phyloP scores from a whole-genome alignment of 306 rosid genomes.

The Citrullus amarus region DNA sequence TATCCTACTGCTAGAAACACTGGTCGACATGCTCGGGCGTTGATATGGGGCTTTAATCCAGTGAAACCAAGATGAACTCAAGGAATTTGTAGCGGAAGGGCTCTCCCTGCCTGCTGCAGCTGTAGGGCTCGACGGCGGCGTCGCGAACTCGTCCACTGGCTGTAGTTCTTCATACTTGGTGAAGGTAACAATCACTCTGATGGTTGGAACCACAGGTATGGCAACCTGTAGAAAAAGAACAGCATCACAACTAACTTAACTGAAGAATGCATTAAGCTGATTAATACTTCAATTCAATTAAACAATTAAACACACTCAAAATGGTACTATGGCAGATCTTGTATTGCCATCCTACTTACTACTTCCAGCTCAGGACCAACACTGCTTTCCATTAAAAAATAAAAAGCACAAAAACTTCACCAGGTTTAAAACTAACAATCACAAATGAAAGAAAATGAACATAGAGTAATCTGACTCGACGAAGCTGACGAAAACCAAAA shows the following conservation, averaged over 20 bases:
- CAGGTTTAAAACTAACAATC: no score
- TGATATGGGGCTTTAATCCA: slow-evolving; percentile 90
- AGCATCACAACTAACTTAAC: neutral
- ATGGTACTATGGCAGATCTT: neutral
- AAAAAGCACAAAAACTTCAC: no score
- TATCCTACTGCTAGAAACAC: slow-evolving; percentile 64
- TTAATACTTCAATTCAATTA: neutral
- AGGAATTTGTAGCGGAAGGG: slow-evolving; percentile 27
- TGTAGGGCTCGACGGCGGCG: slow-evolving; percentile 85
- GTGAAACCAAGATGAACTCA: slow-evolving; percentile 88
- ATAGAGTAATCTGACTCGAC: no score
- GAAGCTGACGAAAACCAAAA: no score
- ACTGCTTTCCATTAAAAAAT: no score
- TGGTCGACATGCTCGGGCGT: slow-evolving; percentile 39
- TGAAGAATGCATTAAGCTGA: neutral
- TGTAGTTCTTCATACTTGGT: slow-evolving; percentile 85
- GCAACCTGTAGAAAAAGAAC: slow-evolving; percentile 55
- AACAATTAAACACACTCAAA: neutral
- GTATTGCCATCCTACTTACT: neutral
- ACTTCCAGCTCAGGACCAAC: neutral
- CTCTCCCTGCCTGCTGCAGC: slow-evolving; percentile 49
- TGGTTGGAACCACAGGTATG: slow-evolving; percentile 94
- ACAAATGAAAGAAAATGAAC: no score
- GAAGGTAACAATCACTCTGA: slow-evolving; percentile 78
- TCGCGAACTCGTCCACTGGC: slow-evolving; percentile 66